These are phyloP conservation scores for Globisporangium spinosum DNA, from an alignment of 352 stramenopile genomes.

Conservation along the genomic window DNA sequence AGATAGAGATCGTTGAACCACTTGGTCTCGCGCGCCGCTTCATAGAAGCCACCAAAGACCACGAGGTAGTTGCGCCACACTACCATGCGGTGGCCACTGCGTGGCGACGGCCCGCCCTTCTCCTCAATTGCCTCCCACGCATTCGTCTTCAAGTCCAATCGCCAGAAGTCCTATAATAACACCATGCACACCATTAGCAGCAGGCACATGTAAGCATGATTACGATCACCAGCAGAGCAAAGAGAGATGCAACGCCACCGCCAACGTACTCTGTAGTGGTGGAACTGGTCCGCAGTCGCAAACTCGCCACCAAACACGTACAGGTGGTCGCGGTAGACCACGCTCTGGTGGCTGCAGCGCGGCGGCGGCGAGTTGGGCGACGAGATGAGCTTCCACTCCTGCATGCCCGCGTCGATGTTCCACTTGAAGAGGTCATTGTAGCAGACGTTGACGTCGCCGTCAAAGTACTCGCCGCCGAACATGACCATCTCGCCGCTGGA, in stretches of 20 bases:
- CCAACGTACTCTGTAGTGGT: slow-evolving; percentile 90
- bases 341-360: slow-evolving; percentile 94
- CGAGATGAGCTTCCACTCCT: slow-evolving; percentile 86
- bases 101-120: slow-evolving; percentile 69
- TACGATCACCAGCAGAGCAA: neutral
- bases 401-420: slow-evolving; percentile 75
- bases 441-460: slow-evolving; percentile 94
- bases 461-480: slow-evolving; percentile 98
- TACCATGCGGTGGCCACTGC: slow-evolving; percentile 92
- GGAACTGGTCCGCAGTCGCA: slow-evolving; percentile 95
- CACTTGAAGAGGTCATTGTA: slow-evolving; percentile 96
- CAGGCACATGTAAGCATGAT: neutral
- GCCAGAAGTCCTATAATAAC: slow-evolving; percentile 74
- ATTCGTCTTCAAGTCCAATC: slow-evolving; percentile 92
- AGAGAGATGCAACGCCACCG: neutral
- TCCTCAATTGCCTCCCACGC: slow-evolving; percentile 92
- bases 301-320: slow-evolving; percentile 98
- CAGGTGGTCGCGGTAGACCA: slow-evolving; percentile 92
- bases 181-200: neutral
- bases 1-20: slow-evolving; percentile 96
- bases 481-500: slow-evolving; percentile 83
- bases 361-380: slow-evolving; percentile 86
- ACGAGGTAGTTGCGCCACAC: slow-evolving; percentile 95
- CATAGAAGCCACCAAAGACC: slow-evolving; percentile 97
- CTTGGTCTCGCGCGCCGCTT: slow-evolving; percentile 88